These are phyloP conservation scores for Chloromonas sp. DNA, from an alignment of 163 green algal genomes.

Conservation along the genomic window DNA sequence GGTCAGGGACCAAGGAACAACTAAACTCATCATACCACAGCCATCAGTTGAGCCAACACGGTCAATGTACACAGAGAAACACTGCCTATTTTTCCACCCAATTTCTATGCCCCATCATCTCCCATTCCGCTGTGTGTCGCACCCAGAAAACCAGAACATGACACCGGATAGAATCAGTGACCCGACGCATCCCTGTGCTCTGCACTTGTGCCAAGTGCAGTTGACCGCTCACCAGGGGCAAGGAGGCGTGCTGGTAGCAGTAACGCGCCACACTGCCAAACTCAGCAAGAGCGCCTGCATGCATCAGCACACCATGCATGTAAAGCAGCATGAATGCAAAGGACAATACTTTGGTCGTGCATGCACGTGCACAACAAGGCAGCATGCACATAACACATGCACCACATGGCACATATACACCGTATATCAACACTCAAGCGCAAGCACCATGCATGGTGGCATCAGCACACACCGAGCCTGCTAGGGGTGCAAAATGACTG, in stretches of 20 bases:
- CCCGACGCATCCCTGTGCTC: too few relatives aligned
- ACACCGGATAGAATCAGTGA: background rate
- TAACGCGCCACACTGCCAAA: conserved; percentile 25
- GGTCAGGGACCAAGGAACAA: too few relatives aligned
- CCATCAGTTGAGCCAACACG: background rate
- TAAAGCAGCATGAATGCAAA: background rate
- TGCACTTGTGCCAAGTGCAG: too few relatives aligned
- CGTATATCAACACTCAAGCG: too few relatives aligned
- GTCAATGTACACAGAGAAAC: background rate
- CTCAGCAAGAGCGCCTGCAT: conserved; percentile 15
- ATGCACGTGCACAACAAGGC: background rate
- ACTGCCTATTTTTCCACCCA: background rate
- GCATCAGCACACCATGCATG: too few relatives aligned
- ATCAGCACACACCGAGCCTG: too few relatives aligned
- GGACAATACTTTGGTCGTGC: background rate
- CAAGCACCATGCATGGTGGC: too few relatives aligned
- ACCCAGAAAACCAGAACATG: background rate
- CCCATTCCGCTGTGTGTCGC: background rate
- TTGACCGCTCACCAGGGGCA: conserved; percentile 14
- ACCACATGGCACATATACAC: too few relatives aligned
- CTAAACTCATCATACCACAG: too few relatives aligned
- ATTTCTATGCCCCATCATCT: background rate
- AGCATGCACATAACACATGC: background rate
- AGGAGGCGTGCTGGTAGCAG: conserved; percentile 25
- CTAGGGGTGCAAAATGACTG: too few relatives aligned